These are phyloP conservation scores for Scedosporium apiospermum DNA, from an alignment of 2,329 filamentous ascomycete species.

Conservation along the genomic window DNA sequence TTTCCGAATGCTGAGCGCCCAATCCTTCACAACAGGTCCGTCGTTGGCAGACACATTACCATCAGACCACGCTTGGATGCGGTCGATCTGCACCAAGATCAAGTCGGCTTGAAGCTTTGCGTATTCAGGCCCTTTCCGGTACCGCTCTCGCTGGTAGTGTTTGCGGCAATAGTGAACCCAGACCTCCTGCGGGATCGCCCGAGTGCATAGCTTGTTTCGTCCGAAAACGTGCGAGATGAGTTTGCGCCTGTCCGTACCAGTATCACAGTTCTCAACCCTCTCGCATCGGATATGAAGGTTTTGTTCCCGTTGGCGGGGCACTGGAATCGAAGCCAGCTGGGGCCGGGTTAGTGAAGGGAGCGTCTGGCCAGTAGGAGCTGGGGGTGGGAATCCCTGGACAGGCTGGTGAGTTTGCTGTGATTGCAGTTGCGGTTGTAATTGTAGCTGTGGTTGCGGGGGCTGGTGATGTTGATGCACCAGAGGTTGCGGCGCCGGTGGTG, in stretches of 20 bases:
- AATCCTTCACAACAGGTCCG: slow-evolving; percentile 42
- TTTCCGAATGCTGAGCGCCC: slow-evolving; percentile 54
- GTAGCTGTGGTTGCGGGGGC: no score
- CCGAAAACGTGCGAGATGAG: slow-evolving; percentile 76
- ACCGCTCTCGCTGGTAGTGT: slow-evolving; percentile 69
- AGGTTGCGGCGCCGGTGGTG: background rate
- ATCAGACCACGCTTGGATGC: slow-evolving; percentile 54
- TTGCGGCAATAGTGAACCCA: slow-evolving; percentile 76
- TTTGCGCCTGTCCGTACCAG: slow-evolving; percentile 56
- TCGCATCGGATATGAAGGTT: slow-evolving; percentile 7
- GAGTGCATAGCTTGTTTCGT: slow-evolving; percentile 70
- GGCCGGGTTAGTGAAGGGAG: background rate
- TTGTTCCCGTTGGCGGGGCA: background rate
- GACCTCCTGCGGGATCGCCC: slow-evolving; percentile 55
- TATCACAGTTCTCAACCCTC: slow-evolving; percentile 38
- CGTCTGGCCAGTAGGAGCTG: background rate
- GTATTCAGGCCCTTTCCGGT: slow-evolving; percentile 54
- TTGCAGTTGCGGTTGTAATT: background rate
- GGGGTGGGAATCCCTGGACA: background rate
- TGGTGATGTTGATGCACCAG: no score
- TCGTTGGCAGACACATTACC: slow-evolving; percentile 28
- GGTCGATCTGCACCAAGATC: slow-evolving; percentile 50
- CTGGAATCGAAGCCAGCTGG: background rate
- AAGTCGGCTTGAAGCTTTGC: slow-evolving; percentile 54
- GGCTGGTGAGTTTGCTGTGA: background rate